Evolutionary conservation across 257 asterid species (phyloP), one percentile per base, ranked within the genome.

Genomic region (Solanum habrochaites): DNA sequence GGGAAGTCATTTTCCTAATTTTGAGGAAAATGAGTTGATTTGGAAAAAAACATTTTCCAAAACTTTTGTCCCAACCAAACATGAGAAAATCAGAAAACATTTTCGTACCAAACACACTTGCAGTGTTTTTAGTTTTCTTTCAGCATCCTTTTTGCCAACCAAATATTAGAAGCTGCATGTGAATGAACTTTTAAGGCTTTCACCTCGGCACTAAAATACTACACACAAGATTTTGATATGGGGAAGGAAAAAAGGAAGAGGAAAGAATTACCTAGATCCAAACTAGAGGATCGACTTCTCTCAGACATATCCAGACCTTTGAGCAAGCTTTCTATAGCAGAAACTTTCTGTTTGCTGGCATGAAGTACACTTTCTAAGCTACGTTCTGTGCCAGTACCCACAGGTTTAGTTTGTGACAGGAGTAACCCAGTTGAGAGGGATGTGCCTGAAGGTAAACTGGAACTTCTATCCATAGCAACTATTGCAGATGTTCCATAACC

Each of bases 401-500:
- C 89, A 82, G 97, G 87, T 88, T 96, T 96, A 78, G 98, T 90
- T 87, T 95, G 99, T 85, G 99, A 93, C 64, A 92, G 90, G 43
- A 92, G 91, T 74, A 93, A 90, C 49, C 99, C 99, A 86, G 99
- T 91, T 67, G 98, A 90, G 58, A 90, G 91, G 86, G 98, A 93
- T 39, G 92, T 83, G 82, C 94, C 96, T 72, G 98, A 89, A 82
- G 98, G 82, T 88, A 96, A 89, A 92, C 91, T 93, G 58, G 96
- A 91, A 91, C 91, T 97, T 94, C 95, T 94, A 87, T 97, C 98
- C 99, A 95, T 96, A 52, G 99, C 98, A 85, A 97, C 98, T 86
- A 97, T 96, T 84, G 98, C 98, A 86, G 99, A 97, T 85, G 99
- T 96, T 89, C 98, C 98, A 93, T 97, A 97, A 87, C 99, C 98